phyloP scores from a whole-genome alignment of 1,284 basidiomycete species.

The Sporisorium iseilematis-ciliati region DNA sequence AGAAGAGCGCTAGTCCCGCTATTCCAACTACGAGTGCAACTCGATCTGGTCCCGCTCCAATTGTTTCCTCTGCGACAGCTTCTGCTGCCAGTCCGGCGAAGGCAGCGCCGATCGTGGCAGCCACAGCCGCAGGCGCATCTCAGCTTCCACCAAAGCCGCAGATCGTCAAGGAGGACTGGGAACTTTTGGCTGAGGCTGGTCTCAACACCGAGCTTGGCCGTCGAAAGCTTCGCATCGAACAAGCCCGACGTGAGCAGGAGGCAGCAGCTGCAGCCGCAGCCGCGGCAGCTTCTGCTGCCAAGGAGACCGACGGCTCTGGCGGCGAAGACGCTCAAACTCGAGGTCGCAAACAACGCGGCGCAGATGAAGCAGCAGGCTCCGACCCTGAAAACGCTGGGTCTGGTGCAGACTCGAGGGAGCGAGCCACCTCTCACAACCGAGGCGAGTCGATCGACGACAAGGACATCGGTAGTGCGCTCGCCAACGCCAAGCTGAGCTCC shows the following conservation, averaged over 20 bases:
- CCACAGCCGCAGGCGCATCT: slow-evolving; percentile 14
- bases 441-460: slow-evolving; percentile 51
- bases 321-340: slow-evolving; percentile 21
- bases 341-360: slow-evolving; percentile 24
- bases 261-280: slow-evolving; percentile 25
- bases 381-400: slow-evolving; percentile 24
- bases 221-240: slow-evolving; percentile 51
- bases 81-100: background rate
- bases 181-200: slow-evolving; percentile 54
- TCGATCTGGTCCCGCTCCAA: background rate
- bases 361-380: slow-evolving; percentile 28
- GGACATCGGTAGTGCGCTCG: slow-evolving; percentile 61
- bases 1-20: slow-evolving; percentile 18
- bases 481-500: slow-evolving; percentile 66
- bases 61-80: background rate
- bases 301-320: slow-evolving; percentile 8
- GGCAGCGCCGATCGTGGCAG: background rate
- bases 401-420: slow-evolving; percentile 32
- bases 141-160: slow-evolving; percentile 41
- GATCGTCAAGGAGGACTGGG: slow-evolving; percentile 56
- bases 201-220: slow-evolving; percentile 57
- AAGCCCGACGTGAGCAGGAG: slow-evolving; percentile 39
- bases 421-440: slow-evolving; percentile 21
- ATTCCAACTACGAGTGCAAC: background rate
- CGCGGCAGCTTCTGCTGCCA: slow-evolving; percentile 2